Evolutionary conservation across 2,329 filamentous ascomycete species (phyloP), one percentile per base, ranked within the genome.

Genomic region (Aspergillus sp.): DNA sequence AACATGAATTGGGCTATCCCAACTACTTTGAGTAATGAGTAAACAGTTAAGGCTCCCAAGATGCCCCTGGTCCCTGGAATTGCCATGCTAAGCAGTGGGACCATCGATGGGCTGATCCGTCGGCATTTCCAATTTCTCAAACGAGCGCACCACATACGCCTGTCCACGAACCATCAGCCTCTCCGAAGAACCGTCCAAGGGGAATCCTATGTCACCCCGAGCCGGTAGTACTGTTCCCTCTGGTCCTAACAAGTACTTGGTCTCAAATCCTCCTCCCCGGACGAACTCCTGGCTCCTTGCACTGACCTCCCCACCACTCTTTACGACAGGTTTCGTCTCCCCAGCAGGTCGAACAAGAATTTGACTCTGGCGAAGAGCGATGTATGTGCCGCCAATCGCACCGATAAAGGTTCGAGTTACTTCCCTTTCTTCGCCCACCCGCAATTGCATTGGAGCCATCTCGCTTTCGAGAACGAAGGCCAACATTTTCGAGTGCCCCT

Each of bases 391-490:
- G 63, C 70, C 70, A 12, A 73, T 63, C 15, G 67, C 63, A 12
- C 64, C 70, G 33, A 72, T 41, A 24, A 73, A 73, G 2, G 64
- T 72, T 47, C 72, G 69, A 1, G 44, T 45, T 6, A 72, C 56
- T 7, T 60, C 59, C 6, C 57, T 49, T 21, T 63, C 62, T 5
- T 62, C 64, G 17, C 64, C 63, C 12, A 56, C 56, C 2, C 55
- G 21, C 15, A 62, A 14, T 19, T 35, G 3, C 2, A 61, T 45
- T 12, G 33, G 57, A 37, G 61, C 54, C 43, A 19, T 14, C 27
- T 59, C 64, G 0, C 66, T 68, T 57, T 73, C 71, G 0, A 73
- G 53, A 21, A 74, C 61, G 68, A 70, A 73, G 2, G 70, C 71
- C 6, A 71, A 40, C 3, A 66, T 66, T 9, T 52, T 60, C 0